phyloP scores from a whole-genome alignment of 1,284 basidiomycete species.

The Xerocomus minutiporus region DNA sequence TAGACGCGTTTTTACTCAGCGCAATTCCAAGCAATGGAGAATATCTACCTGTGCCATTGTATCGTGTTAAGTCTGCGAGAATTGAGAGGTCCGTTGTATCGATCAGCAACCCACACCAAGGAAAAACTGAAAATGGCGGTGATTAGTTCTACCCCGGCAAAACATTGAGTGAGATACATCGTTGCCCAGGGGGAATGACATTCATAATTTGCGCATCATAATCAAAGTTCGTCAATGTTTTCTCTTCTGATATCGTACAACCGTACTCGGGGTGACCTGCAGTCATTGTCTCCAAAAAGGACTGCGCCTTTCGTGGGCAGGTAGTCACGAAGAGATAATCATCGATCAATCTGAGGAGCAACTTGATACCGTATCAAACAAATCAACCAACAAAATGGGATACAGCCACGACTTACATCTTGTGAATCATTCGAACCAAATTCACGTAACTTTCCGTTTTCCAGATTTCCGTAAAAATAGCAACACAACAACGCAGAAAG shows the following conservation, averaged over 20 bases:
- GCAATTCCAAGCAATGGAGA: background rate
- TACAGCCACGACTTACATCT: conserved; percentile 44
- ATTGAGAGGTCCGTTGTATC: conserved; percentile 73
- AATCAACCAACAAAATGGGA: background rate
- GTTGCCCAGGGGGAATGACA: conserved; percentile 45
- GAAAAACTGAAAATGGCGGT: conserved; percentile 50
- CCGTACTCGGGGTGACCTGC: conserved; percentile 89
- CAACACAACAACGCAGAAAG: conserved; percentile 87
- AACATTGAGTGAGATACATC: conserved; percentile 34
- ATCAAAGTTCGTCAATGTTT: conserved; percentile 87
- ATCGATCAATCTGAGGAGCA: conserved; percentile 83
- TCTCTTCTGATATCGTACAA: conserved; percentile 83
- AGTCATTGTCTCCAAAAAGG: conserved; percentile 80
- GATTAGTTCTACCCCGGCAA: background rate
- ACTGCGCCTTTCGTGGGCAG: conserved; percentile 53
- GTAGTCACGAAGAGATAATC: conserved; percentile 92
- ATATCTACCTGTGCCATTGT: conserved; percentile 52
- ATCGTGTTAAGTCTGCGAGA: conserved; percentile 69
- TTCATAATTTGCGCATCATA: conserved; percentile 53
- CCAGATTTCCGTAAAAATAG: conserved; percentile 92
- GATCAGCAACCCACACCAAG: conserved; percentile 87
- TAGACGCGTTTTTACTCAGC: background rate
- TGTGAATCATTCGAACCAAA: conserved; percentile 54
- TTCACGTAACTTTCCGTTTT: conserved; percentile 46
- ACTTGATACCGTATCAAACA: conserved; percentile 38